Conservation (phyloP, 768 basidiomycete genomes). For the Phanerodontia chrysosporium region DNA sequence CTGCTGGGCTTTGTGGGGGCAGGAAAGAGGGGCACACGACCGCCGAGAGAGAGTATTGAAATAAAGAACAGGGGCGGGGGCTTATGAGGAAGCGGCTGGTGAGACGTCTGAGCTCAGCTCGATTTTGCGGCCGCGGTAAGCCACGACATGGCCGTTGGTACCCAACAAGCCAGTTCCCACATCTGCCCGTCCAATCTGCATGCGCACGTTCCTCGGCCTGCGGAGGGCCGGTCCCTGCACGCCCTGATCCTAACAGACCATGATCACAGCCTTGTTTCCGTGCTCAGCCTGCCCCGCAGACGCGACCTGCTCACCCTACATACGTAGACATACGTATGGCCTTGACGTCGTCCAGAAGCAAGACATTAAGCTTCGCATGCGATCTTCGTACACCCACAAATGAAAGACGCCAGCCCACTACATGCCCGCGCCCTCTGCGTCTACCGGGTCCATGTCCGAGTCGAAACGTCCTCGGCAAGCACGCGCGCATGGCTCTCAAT, state of each 20-base stretch:
- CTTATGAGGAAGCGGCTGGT: constrained; percentile 10
- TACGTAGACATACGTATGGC: not conserved
- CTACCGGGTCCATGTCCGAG: not conserved
- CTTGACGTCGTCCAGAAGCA: constrained; percentile 10
- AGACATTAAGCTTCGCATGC: not conserved
- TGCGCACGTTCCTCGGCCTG: constrained; percentile 55
- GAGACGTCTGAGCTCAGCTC: constrained; percentile 5
- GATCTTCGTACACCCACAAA: not conserved
- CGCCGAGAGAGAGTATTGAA: constrained; percentile 1
- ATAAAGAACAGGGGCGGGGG: constrained; percentile 1
- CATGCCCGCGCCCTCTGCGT: not conserved
- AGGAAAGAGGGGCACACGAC: constrained; percentile 19
- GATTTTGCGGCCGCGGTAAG: constrained; percentile 8
- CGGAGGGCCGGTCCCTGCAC: constrained; percentile 16
- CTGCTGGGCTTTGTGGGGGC: not conserved
- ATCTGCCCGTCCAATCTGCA: constrained; percentile 25
- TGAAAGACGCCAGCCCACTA: not conserved
- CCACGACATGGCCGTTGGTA: constrained; percentile 4
- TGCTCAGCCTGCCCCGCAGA: not conserved
- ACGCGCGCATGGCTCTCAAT: not conserved
- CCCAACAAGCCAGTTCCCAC: not conserved
- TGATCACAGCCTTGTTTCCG: constrained; percentile 5
- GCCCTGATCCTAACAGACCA: constrained; percentile 7
- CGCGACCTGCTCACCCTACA: not conserved
- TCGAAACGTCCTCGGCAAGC: not conserved